A percentile compares a stretch with the other conserved stretches of the same genome.
phyloP scores from a whole-genome alignment of 768 basidiomycete genomes.

The Tricholoma flavovirens region DNA sequence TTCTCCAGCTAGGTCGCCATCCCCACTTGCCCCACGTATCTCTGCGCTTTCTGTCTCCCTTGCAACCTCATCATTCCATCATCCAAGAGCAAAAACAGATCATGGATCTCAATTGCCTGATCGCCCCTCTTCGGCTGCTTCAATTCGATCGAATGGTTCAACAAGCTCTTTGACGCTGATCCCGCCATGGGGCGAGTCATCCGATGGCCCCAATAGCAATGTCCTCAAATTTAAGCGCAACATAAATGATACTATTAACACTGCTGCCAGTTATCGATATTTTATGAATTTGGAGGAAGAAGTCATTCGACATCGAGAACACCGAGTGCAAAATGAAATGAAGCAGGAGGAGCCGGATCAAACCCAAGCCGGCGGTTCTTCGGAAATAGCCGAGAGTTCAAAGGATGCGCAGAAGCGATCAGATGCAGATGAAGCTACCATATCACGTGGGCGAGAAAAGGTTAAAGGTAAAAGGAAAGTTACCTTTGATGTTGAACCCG shows the following conservation, averaged over 20 bases:
- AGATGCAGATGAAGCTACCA: slow-evolving; percentile 14
- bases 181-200: slow-evolving; percentile 16
- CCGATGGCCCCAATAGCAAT: slow-evolving; percentile 28
- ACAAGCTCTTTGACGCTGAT: slow-evolving; percentile 30
- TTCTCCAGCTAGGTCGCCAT: slow-evolving; percentile 29
- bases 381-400: slow-evolving; percentile 9
- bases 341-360: slow-evolving; percentile 14
- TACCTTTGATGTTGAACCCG: slow-evolving; percentile 65
- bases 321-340: slow-evolving; percentile 16
- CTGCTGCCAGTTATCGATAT: slow-evolving; percentile 40
- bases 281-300: slow-evolving; percentile 41
- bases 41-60: slow-evolving; percentile 73
- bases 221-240: slow-evolving; percentile 38
- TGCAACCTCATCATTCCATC: slow-evolving; percentile 51
- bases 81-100: slow-evolving; percentile 33
- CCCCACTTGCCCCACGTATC: slow-evolving; percentile 34
- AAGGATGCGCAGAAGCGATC: slow-evolving; percentile 17
- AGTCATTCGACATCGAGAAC: slow-evolving; percentile 27
- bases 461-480: slow-evolving; percentile 60
- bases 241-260: slow-evolving; percentile 36
- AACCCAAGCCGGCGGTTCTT: slow-evolving; percentile 19
- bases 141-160: slow-evolving; percentile 19
- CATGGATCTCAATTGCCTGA: slow-evolving; percentile 11
- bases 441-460: slow-evolving; percentile 26
- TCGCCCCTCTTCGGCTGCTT: slow-evolving; percentile 12